phyloP scores from a whole-genome alignment of 1,284 basidiomycete species.

The Takashimella tepidaria region DNA sequence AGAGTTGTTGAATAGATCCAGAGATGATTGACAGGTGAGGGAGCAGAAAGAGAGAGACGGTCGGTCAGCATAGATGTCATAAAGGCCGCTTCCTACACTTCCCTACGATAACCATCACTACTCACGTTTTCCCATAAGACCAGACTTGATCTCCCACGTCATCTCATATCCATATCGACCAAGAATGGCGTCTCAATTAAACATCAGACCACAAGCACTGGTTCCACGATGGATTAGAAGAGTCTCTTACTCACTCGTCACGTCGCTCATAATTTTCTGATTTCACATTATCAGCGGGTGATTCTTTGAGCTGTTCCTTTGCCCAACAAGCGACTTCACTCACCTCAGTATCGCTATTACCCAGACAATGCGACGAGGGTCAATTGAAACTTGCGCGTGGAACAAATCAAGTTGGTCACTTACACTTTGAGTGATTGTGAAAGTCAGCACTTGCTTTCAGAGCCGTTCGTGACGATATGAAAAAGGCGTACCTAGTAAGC shows the following conservation, averaged over 20 bases:
- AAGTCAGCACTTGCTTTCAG: too few relatives aligned
- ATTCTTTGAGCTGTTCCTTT: too few relatives aligned
- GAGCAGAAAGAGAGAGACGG: too few relatives aligned
- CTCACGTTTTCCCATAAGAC: constrained; percentile 47
- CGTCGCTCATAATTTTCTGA: not conserved
- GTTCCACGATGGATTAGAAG: not conserved
- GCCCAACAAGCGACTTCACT: too few relatives aligned
- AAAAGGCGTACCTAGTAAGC: not conserved
- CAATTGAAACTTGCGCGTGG: too few relatives aligned
- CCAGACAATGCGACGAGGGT: not conserved
- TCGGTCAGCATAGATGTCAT: not conserved
- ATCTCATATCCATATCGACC: constrained; percentile 41
- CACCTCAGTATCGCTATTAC: not conserved
- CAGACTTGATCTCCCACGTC: constrained; percentile 48
- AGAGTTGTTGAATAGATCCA: too few relatives aligned
- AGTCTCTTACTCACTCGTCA: not conserved
- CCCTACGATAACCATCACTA: not conserved
- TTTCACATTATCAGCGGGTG: too few relatives aligned
- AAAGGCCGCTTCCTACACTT: too few relatives aligned
- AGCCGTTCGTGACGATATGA: too few relatives aligned
- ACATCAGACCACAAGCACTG: not conserved
- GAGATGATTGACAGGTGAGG: too few relatives aligned
- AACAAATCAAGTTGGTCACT: too few relatives aligned
- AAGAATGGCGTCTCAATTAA: constrained; percentile 37
- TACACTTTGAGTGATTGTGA: too few relatives aligned